Evolutionary conservation across 345 rosid genomes (phyloP), one percentile per base, ranked within the genome.

Genomic region (Heritiera fomes): DNA sequence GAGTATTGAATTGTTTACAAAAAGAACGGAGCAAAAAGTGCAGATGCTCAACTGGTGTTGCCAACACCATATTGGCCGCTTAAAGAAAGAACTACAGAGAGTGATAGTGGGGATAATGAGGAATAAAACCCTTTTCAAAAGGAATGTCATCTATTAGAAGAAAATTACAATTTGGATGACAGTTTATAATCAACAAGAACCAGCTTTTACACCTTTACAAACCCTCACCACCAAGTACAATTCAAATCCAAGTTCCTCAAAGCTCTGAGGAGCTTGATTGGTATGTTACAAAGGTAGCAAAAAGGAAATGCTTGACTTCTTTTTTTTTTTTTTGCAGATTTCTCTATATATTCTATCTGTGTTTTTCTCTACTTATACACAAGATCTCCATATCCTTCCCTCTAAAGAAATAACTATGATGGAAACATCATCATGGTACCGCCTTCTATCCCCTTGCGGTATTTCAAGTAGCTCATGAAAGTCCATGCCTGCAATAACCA

Each of bases 381-480:
- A 93, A 56, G 97, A 95, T 86, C 94, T 91, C 99, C 99, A 95
- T 83, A 95, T 93, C 75, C 93, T 89, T 84, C 98, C 99, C 76
- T 95, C 96, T 81, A 95, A 87, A 55, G 99, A 95, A 66, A 95
- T 92, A 56, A 95, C 92, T 38, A 95, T 90, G 78, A 95, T 84
- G 5, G 98, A 95, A 71, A 95, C 85, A 83, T 95, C 99, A 55
- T 95, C 99, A 20, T 95, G 99, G 84, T 95, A 95, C 79, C 96
- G 82, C 73, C 99, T 82, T 8, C 98, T 80, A 75, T 95, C 99
- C 30, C 98, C 99, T 78, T 93, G 98, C 1, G 98, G 99, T 77
- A 95, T 93, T 59, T 93, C 96, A 0, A 95, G 88, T 83, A 95
- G 76, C 68, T 95, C 98, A 46, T 95, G 87, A 61, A 95, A 95